Base-by-base conservation (phyloP, 2,329 filamentous ascomycete species). In the Aureobasidium uvarum region DNA sequence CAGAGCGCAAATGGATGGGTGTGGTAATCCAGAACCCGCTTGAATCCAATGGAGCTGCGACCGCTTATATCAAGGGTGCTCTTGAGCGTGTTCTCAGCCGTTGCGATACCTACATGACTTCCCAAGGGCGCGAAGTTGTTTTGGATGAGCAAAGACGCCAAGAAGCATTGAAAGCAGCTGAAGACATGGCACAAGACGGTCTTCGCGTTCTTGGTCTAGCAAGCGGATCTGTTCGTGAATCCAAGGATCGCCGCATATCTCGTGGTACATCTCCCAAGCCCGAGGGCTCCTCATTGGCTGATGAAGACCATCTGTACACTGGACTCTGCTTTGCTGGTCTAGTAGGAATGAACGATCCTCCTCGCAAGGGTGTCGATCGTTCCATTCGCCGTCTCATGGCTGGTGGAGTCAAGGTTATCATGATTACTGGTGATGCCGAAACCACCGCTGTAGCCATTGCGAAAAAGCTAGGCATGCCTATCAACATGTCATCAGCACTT, bases 1-100 rank as follows among this genome's bases (percentile, higher is more conserved):
- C 95, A 0, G 92, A 96, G 74, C 86, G 94, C 66, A 99, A 99
- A 77, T 99, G 94, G 94, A 99, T 99, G 96, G 96, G 96, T 39
- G 93, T 97, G 33, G 89, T 92, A 1, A 90, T 97, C 68, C 73
- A 77, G 66, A 80, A 82, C 25, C 83, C 86, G 55, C 81, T 81
- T 33, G 78, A 81, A 36, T 82, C 81, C 66, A 80, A 81, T 63
- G 87, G 89, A 43, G 86, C 87, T 67, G 91, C 96, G 72, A 88
- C 92, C 69, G 93, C 92, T 0, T 99, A 98, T 75, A 91, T 98
- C 80, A 99, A 99, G 75, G 96, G 95, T 38, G 91, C 95, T 39
- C 83, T 98, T 46, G 95, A 99, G 77, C 89, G 89, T 75, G 85
- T 99, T 25, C 80, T 99, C 6, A 86, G 87, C 65, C 87, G 91